These are phyloP conservation scores for Haplosporangium gracile DNA, from an alignment of 192 early-diverging fungal genomes.

Conservation along the genomic window DNA sequence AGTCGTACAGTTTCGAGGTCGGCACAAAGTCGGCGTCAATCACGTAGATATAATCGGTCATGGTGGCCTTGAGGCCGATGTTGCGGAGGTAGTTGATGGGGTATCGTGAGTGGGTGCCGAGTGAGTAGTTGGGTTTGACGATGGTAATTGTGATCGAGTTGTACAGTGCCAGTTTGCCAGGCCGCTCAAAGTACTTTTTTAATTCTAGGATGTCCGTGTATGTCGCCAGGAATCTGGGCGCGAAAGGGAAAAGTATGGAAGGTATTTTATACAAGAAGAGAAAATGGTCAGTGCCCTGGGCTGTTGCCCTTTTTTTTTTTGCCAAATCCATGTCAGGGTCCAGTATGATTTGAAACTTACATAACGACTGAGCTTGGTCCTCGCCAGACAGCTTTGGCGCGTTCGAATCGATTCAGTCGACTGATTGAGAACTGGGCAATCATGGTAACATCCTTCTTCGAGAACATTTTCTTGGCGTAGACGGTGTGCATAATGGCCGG, in stretches of 20 bases:
- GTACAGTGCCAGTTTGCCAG: conserved; percentile 35
- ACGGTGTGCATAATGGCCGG: conserved; percentile 41
- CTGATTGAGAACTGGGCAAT: conserved; percentile 68
- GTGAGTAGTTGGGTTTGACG: conserved; percentile 62
- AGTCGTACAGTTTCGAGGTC: conserved; percentile 50
- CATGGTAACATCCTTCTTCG: conserved; percentile 54
- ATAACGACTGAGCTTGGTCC: conserved; percentile 64
- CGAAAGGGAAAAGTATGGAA: background rate
- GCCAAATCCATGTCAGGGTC: background rate
- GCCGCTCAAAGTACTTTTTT: conserved; percentile 49
- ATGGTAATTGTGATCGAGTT: conserved; percentile 41
- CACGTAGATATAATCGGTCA: conserved; percentile 62
- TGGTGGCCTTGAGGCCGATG: conserved; percentile 54
- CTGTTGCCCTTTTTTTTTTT: background rate
- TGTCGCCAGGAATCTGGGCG: conserved; percentile 59
- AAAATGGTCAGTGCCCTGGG: background rate
- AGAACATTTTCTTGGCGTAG: conserved; percentile 16
- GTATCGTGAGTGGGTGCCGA: conserved; percentile 52
- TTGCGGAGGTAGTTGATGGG: conserved; percentile 69
- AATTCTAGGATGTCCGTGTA: conserved; percentile 57
- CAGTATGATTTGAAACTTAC: conserved; percentile 17
- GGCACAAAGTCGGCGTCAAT: conserved; percentile 71
- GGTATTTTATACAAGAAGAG: background rate
- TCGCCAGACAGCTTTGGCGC: conserved; percentile 57
- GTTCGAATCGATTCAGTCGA: conserved; percentile 61